phyloP scores from a whole-genome alignment of 441 rosid genomes.

The Hura crepitans region DNA sequence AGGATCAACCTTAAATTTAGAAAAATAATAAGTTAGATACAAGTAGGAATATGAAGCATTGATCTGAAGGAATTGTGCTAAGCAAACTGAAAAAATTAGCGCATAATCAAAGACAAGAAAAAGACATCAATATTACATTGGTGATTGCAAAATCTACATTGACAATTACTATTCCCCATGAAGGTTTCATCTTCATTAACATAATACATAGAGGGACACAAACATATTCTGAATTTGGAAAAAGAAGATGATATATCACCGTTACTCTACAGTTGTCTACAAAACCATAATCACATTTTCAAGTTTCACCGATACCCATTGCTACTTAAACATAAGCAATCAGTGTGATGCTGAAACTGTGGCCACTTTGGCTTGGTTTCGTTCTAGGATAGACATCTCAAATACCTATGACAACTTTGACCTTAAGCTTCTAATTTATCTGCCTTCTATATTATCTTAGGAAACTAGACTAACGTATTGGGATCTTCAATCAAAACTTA shows the following conservation, averaged over 20 bases:
- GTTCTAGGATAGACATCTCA: background rate
- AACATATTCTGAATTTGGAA: background rate
- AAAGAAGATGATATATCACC: background rate
- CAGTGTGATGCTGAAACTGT: background rate
- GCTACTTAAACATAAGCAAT: background rate
- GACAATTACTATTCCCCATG: background rate
- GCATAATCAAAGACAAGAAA: background rate
- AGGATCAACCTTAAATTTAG: conserved; percentile 52
- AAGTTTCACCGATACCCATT: background rate
- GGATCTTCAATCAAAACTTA: background rate
- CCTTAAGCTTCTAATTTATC: background rate
- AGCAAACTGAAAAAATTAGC: background rate
- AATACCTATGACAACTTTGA: background rate
- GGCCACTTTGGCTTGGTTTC: background rate
- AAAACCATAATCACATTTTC: background rate
- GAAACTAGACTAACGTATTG: background rate
- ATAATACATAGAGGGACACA: background rate
- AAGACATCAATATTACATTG: background rate
- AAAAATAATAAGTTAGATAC: conserved; percentile 21
- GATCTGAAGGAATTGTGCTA: background rate
- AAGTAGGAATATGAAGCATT: conserved; percentile 10
- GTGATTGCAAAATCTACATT: background rate
- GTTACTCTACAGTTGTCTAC: background rate
- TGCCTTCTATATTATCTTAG: background rate
- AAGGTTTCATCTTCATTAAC: background rate